These are phyloP conservation scores for Saxophila tyrrhenica DNA, from an alignment of 495 filamentous ascomycete species.

Conservation along the genomic window DNA sequence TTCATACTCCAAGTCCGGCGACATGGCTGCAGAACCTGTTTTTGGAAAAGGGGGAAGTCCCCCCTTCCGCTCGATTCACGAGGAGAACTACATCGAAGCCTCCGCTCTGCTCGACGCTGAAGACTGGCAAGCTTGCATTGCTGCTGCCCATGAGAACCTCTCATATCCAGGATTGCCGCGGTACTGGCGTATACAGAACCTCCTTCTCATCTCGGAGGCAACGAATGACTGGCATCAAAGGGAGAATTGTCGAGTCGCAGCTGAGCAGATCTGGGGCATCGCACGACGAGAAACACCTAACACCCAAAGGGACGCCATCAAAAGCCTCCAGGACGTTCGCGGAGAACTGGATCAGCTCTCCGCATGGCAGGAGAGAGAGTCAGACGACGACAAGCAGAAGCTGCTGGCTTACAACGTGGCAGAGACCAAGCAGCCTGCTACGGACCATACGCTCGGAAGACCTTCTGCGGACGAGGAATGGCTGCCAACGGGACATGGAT, in stretches of 20 bases:
- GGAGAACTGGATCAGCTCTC: no score
- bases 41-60: not conserved
- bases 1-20: no score
- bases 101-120: not conserved
- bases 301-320: not conserved
- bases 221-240: not conserved
- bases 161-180: not conserved
- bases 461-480: no score
- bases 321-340: not conserved
- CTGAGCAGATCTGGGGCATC: not conserved
- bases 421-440: no score
- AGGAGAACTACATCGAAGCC: no score
- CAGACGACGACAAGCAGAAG: no score
- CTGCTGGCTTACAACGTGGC: no score
- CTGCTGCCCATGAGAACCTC: not conserved
- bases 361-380: not conserved
- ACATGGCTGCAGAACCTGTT: not conserved
- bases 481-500: no score
- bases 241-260: not conserved
- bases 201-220: not conserved
- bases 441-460: no score
- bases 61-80: no score
- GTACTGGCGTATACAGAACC: not conserved
- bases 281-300: not conserved
- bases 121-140: not conserved